Evolutionary conservation across 495 filamentous ascomycete species (phyloP).

Genomic region (Pseudotulostoma volvatum): DNA sequence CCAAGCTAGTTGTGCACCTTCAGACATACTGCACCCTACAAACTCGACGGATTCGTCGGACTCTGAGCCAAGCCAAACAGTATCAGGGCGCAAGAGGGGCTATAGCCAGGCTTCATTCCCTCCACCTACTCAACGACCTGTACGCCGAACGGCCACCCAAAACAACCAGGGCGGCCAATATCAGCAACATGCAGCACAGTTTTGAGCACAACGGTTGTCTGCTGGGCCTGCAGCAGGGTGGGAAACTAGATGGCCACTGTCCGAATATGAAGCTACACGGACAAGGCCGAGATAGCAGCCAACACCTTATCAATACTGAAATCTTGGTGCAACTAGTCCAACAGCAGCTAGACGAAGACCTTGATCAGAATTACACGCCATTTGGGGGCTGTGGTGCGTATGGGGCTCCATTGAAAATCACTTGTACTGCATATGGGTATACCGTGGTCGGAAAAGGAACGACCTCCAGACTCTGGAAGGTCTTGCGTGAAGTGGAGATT

Average conservation of each 20-base stretch:
- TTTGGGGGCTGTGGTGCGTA: conserved; percentile 10
- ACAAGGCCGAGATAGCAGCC: conserved; percentile 1
- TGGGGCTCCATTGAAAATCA: conserved; percentile 26
- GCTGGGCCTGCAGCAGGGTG: conserved; percentile 26
- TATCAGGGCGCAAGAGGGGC: conserved; percentile 11
- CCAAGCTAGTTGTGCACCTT: conserved; percentile 7
- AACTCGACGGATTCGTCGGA: conserved; percentile 7
- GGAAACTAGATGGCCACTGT: conserved; percentile 23
- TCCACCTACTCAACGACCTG: conserved; percentile 5
- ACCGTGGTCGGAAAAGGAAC: too few relatives aligned
- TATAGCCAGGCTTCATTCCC: conserved; percentile 13
- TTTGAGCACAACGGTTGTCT: conserved; percentile 34
- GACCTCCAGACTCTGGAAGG: too few relatives aligned
- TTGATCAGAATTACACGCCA: conserved; percentile 12
- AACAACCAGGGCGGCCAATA: too few relatives aligned
- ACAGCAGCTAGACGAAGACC: conserved; percentile 14
- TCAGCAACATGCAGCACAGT: too few relatives aligned
- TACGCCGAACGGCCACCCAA: too few relatives aligned
- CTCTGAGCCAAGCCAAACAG: conserved; percentile 12
- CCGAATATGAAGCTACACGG: conserved; percentile 25
- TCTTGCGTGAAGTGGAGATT: too few relatives aligned
- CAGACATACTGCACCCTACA: too few relatives aligned
- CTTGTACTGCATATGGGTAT: conserved; percentile 18
- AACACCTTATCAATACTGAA: conserved; percentile 9
- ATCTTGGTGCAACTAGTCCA: conserved; percentile 9